These are phyloP conservation scores for Venturia nashicola DNA, from an alignment of 2,329 filamentous ascomycete species.

Conservation along the genomic window DNA sequence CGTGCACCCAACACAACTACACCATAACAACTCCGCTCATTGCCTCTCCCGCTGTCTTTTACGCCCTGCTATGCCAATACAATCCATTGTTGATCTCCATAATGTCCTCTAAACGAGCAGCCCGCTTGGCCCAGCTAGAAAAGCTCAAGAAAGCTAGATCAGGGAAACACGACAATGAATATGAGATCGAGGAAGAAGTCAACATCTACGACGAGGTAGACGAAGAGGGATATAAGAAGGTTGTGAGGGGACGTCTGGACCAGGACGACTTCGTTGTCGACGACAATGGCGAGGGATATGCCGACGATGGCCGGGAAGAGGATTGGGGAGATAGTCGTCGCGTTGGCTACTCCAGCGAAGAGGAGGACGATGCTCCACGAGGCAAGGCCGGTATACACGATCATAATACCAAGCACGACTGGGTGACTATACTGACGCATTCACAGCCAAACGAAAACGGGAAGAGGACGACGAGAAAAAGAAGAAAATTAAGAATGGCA, in stretches of 20 bases:
- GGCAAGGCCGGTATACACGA: conserved; percentile 42
- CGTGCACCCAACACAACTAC: neutral
- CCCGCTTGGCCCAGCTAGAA: conserved; percentile 41
- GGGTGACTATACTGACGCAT: conserved; percentile 9
- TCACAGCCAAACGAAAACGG: conserved; percentile 67
- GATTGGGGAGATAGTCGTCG: conserved; percentile 55
- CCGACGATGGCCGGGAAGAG: conserved; percentile 90
- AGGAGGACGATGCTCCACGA: conserved; percentile 57
- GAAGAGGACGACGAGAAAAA: conserved; percentile 77
- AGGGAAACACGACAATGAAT: conserved; percentile 86
- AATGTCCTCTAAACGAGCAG: conserved; percentile 7
- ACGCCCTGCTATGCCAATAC: neutral
- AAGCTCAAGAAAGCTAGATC: conserved; percentile 76
- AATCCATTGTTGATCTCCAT: neutral
- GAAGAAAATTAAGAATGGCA: conserved; percentile 80
- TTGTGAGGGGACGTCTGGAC: conserved; percentile 78
- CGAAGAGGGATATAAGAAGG: conserved; percentile 93
- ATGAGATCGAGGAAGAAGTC: conserved; percentile 73
- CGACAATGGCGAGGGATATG: conserved; percentile 94
- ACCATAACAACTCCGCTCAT: neutral
- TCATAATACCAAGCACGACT: neutral
- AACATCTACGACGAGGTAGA: conserved; percentile 93
- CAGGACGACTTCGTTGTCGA: conserved; percentile 97
- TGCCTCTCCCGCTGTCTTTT: neutral
- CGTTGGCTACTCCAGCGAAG: conserved; percentile 46